A percentile compares a stretch with the other conserved stretches of the same genome.
Conservation (phyloP, 1,139 yeast species). For the Yamadazyma epiphylla region DNA sequence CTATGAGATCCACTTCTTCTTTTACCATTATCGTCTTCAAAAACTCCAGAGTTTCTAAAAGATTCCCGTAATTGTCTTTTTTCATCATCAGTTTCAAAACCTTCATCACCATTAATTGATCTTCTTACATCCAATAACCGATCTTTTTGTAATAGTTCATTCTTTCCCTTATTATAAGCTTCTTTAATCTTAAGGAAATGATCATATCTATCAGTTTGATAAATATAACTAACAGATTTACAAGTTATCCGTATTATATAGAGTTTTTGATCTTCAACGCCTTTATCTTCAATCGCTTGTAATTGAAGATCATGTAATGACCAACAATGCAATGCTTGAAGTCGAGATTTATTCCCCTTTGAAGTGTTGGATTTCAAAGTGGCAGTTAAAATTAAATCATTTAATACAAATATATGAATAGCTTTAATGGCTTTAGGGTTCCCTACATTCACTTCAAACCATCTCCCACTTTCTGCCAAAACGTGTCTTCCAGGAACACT, state of each 20-base stretch:
- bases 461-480: constrained; percentile 73
- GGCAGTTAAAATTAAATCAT: constrained; percentile 76
- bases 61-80: constrained; percentile 40
- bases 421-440: constrained; percentile 82
- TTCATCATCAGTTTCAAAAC: constrained; percentile 27
- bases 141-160: constrained; percentile 51
- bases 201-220: constrained; percentile 60
- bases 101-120: constrained; percentile 13
- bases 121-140: constrained; percentile 35
- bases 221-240: constrained; percentile 51
- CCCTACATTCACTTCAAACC: constrained; percentile 85
- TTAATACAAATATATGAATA: constrained; percentile 71
- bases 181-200: constrained; percentile 56
- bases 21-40: constrained; percentile 23
- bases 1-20: constrained; percentile 29
- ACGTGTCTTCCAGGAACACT: constrained; percentile 81
- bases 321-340: constrained; percentile 80
- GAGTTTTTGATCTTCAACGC: constrained; percentile 20
- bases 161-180: constrained; percentile 62
- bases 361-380: constrained; percentile 46
- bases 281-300: constrained; percentile 28
- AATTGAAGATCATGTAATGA: constrained; percentile 61
- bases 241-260: constrained; percentile 47
- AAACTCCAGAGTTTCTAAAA: constrained; percentile 33
- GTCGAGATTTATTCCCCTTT: constrained; percentile 24